Evolutionary conservation across 2,329 filamentous ascomycete species (phyloP).

Genomic region (Zymoseptoria pseudotritici): DNA sequence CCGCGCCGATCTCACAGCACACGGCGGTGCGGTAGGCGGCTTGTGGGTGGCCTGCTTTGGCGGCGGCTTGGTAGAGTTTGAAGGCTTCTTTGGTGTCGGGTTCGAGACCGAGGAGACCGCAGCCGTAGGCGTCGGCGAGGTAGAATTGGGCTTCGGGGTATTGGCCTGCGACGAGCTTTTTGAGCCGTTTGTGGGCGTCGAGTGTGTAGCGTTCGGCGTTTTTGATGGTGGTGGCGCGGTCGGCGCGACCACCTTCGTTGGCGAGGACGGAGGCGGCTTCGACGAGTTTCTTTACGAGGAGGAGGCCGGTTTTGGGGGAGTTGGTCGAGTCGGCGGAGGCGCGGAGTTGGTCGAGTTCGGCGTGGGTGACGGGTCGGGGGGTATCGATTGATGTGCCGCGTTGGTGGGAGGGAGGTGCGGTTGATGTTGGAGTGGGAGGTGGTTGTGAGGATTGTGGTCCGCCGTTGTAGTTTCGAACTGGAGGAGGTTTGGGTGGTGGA

Average conservation of each 20-base stretch:
- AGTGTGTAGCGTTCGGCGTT: constrained; percentile 73
- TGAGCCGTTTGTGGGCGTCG: constrained; percentile 84
- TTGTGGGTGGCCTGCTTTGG: constrained; percentile 77
- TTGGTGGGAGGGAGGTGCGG: constrained; percentile 23
- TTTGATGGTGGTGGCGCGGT: constrained; percentile 54
- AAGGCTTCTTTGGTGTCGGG: constrained; percentile 89
- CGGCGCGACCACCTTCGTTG: constrained; percentile 65
- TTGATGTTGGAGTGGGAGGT: constrained; percentile 10
- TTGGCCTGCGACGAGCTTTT: constrained; percentile 69
- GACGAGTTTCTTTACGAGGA: constrained; percentile 73
- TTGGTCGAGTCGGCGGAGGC: constrained; percentile 60
- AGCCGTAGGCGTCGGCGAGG: constrained; percentile 80
- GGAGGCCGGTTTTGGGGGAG: constrained; percentile 64
- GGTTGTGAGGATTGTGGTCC: constrained; percentile 28
- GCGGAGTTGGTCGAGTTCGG: constrained; percentile 70
- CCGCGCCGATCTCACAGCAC: constrained; percentile 91
- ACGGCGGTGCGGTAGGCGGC: constrained; percentile 92
- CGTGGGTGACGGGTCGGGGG: constrained; percentile 58
- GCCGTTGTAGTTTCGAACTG: constrained; percentile 45
- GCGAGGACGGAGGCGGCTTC: constrained; percentile 76
- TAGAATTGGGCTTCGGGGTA: constrained; percentile 89
- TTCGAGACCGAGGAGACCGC: constrained; percentile 69
- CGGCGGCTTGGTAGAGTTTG: constrained; percentile 83
- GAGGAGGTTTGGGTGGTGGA: constrained; percentile 41
- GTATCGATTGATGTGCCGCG: constrained; percentile 19